Base-by-base conservation (phyloP, 148 eudicot species). In the Bassia scoparia region DNA sequence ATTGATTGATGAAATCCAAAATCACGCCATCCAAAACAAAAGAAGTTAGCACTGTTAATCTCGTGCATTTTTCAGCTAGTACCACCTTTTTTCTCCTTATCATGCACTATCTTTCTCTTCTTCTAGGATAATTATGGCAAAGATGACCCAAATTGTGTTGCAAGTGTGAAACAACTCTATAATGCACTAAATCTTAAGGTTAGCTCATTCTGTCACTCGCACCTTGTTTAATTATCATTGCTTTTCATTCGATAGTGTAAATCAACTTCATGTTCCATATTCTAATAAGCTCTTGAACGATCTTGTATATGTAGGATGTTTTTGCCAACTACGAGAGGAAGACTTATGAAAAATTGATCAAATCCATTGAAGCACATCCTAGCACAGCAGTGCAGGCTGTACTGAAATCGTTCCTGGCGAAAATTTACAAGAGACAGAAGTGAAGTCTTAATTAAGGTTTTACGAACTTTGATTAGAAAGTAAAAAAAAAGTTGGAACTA, bases 391-490 rank as follows among this genome's bases (percentile, higher is more conserved):
- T 96, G 74, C 97, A 96, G 67, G 94, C 86, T 14, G 94, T 96
- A 72, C 67, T 96, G 38, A 88, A 85, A 77, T 90, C 91, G 13
- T 92, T 96, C 82, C 81, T 96, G 89, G 94, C 81, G 17, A 96
- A 96, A 85, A 92, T 96, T 50, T 87, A 96, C 82, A 90, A 87
- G 92, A 88, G 97, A 77, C 88, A 85, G 81, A 96, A 96, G 81
- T 96, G 74, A 81, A 68, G 59, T 44, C 49, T 56, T 14, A 21
- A n/a, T n/a, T n/a, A 4, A 14, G 48, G 9, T 66, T 50, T n/a
- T 15, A 12, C 43, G 44, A 31, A 26, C 37, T 73, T 31, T n/a
- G 27, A 38, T 58, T 43, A n/a, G n/a, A n/a, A n/a, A n/a, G n/a
- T n/a, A n/a, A n/a, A n/a, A n/a, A n/a, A n/a, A n/a, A n/a, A n/a